Conservation (phyloP, 371 early-diverging fungal species). For the Astathelohania contejeani region DNA sequence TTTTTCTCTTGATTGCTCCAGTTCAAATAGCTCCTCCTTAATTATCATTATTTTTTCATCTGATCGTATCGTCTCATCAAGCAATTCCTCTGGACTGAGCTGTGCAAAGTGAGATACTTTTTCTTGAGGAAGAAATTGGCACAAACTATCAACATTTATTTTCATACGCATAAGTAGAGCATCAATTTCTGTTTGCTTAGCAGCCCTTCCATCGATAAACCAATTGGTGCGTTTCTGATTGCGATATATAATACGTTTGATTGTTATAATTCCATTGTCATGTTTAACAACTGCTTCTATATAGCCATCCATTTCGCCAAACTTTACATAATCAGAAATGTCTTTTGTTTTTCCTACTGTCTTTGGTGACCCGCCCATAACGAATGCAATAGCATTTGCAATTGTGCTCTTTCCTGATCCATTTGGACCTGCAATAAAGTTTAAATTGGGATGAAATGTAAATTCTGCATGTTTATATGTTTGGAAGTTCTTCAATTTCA, state of each 20-base stretch:
- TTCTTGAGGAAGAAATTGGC: conserved; percentile 52
- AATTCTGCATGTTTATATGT: conserved; percentile 42
- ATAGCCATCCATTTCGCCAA: conserved; percentile 29
- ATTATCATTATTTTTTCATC: conserved; percentile 21
- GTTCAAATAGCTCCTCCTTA: conserved; percentile 17
- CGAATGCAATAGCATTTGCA: conserved; percentile 84
- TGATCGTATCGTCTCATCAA: conserved; percentile 23
- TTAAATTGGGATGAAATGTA: conserved; percentile 42
- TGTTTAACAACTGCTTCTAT: conserved; percentile 22
- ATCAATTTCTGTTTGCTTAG: conserved; percentile 20
- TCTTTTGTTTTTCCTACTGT: conserved; percentile 53
- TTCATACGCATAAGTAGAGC: conserved; percentile 22
- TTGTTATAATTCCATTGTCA: not conserved
- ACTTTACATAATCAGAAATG: conserved; percentile 46
- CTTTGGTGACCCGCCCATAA: conserved; percentile 69
- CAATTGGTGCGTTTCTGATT: conserved; percentile 11
- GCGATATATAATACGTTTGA: conserved; percentile 2
- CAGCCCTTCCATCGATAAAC: conserved; percentile 31
- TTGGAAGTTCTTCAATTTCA: conserved; percentile 47
- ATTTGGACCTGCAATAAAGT: conserved; percentile 52
- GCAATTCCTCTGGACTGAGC: conserved; percentile 42
- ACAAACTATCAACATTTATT: conserved; percentile 46
- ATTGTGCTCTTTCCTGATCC: conserved; percentile 95
- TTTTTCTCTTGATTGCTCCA: conserved; percentile 5
- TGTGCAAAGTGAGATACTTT: conserved; percentile 49